phyloP scores from a whole-genome alignment of 305 asterid species.

The Monarda citriodora region DNA sequence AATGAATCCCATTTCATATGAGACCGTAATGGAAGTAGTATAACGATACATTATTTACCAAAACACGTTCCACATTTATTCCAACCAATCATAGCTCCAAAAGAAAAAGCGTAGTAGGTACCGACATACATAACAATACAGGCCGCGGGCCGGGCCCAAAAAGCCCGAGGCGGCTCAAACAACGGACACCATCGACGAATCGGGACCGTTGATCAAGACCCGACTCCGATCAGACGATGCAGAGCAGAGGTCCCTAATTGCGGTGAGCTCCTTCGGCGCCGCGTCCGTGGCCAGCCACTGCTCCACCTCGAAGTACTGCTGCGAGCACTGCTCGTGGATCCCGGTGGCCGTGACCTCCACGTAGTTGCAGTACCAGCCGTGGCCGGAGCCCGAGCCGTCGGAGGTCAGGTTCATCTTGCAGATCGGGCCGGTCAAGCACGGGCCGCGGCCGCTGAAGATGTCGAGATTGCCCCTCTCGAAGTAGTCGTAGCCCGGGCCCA shows the following conservation, averaged over 20 bases:
- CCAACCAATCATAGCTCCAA: too few species aligned
- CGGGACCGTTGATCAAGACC: neutral
- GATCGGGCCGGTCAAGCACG: slow-evolving; percentile 58
- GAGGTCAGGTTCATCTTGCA: slow-evolving; percentile 76
- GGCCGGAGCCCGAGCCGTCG: slow-evolving; percentile 67
- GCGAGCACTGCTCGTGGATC: slow-evolving; percentile 43
- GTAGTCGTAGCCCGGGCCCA: slow-evolving; percentile 69
- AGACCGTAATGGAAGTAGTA: too few species aligned
- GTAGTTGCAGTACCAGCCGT: slow-evolving; percentile 74
- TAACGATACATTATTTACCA: too few species aligned
- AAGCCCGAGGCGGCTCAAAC: neutral
- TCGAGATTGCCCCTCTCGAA: slow-evolving; percentile 82
- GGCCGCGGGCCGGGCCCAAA: neutral
- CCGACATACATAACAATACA: neutral
- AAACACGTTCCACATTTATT: too few species aligned
- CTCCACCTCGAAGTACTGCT: slow-evolving; percentile 54
- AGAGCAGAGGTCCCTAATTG: slow-evolving; percentile 41
- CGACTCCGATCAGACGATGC: neutral
- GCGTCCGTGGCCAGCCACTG: slow-evolving; percentile 76
- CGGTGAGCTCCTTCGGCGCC: slow-evolving; percentile 55
- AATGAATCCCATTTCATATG: too few species aligned
- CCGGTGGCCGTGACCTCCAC: slow-evolving; percentile 65
- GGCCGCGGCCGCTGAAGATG: slow-evolving; percentile 77
- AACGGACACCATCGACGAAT: slow-evolving; percentile 1
- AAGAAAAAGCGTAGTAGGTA: too few species aligned